Evolutionary conservation across 805 yeast genomes (phyloP).

Genomic region (Teunomyces cretensis): DNA sequence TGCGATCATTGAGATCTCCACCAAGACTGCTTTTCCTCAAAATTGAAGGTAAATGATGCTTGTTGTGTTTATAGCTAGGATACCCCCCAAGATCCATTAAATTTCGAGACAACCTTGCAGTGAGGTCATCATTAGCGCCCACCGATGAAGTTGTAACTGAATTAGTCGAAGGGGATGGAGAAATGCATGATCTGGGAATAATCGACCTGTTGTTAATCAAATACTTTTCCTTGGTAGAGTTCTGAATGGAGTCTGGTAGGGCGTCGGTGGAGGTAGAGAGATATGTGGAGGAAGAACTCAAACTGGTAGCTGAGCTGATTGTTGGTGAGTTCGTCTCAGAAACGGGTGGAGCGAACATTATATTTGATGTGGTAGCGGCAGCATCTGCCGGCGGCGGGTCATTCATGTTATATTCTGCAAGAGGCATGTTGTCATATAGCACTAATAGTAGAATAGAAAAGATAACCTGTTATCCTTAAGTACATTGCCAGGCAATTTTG

Average conservation of each 20-base stretch:
- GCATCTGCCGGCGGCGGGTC: constrained; percentile 13
- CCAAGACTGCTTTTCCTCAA: constrained; percentile 1
- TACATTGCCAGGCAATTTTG: neutral
- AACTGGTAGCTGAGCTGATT: neutral
- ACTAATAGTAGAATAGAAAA: neutral
- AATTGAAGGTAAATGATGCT: neutral
- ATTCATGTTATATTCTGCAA: constrained; percentile 10
- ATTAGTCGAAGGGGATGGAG: constrained; percentile 9
- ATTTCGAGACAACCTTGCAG: neutral
- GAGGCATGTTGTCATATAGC: constrained; percentile 3
- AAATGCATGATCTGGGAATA: constrained; percentile 14
- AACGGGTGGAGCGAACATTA: neutral
- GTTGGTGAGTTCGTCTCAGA: neutral
- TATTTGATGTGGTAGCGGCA: neutral
- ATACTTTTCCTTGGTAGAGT: neutral
- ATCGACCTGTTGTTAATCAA: constrained; percentile 10
- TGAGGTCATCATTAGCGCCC: neutral
- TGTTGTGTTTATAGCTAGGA: neutral
- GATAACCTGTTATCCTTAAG: neutral
- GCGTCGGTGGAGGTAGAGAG: neutral
- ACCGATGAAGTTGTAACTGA: constrained; percentile 6
- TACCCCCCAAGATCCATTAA: neutral
- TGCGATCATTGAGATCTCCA: neutral
- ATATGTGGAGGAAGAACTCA: neutral
- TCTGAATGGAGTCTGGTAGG: neutral